Base-by-base conservation (phyloP, 306 rosid species). In the Inga oerstediana region DNA sequence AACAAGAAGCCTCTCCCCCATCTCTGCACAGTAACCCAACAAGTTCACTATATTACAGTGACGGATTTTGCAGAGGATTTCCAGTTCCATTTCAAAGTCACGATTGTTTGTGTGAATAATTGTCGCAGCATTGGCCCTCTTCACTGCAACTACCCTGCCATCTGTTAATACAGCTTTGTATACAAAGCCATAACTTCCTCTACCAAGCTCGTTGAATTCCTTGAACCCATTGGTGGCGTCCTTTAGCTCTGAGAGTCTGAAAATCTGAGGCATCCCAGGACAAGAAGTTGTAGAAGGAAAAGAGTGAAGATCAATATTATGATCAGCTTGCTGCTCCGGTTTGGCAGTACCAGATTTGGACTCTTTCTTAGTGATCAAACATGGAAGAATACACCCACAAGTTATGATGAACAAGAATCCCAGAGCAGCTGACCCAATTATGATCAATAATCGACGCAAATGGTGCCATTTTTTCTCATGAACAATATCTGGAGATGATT, bases 221-320 rank as follows among this genome's bases (percentile, higher is more conserved):
- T 94, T 96, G 90, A 96, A 94, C 24, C 98, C 99, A 58, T 92
- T 96, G 2, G 99, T 94, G n/a, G 99, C 99, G 12, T 93, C 99
- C 84, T 91, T 96, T 46, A 96, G 80, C 72, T 96, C 99, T 0
- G 98, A 88, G 64, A 96, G 99, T 62, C 99, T 86, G 75, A 96
- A 96, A 83, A 94, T 90, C 81, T 91, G 99, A 88, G 99, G 94
- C 54, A 80, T 66, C 65, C 97, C 97, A 0, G 99, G 99, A 65
- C 97, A 93, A 10, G 92, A 84, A 39, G 84, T 51, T 19, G 67
- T 56, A 2, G 88, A 86, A 75, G 80, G 75, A 54, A 85, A 72
- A 44, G 93, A 64, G 37, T 87, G 79, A 45, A 86, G 84, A 82
- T 80, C 91, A 54, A 8, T 80, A 70, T 78, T 89, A 35, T 37